Base-by-base conservation (phyloP, 2,329 filamentous ascomycete species). In the Penicillium sp. region DNA sequence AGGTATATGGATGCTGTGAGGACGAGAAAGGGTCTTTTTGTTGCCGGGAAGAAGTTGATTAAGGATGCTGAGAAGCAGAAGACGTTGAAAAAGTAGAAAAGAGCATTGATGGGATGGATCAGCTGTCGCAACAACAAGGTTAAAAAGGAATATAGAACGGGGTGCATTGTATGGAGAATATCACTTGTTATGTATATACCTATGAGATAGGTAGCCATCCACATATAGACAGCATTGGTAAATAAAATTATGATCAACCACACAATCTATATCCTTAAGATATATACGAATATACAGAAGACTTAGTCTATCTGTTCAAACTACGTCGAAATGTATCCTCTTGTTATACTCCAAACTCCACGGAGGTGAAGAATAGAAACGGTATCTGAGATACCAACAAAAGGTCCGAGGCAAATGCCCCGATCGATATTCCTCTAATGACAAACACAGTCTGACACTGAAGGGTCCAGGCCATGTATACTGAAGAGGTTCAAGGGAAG, bases 31-130 rank as follows among this genome's bases (percentile, higher is more conserved):
- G 94, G 94, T 0, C 68, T 99, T 73, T 75, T 96, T 64, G 87
- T 99, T 3, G 86, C 87, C 77, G 89, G 89, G 1, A 83, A 79
- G 71, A 84, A 87, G 63, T 73, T 88, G 64, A 82, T 90, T 63
- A 87, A 86, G 60, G 90, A 94, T 79, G 94, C 91, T 1, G 92
- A 97, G 83, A 99, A 99, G 83, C 93, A 88, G 77, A 88, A 86
- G 79, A 88, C 83, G 33, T 66, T 88, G 71, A 88, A 88, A 77
- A 80, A 83, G 65, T 76, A 60, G 43, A 24, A 47, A 28, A 24
- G 18, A 45, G 14, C 16, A n/a, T n/a, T n/a, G n/a, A n/a, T n/a
- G n/a, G n/a, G n/a, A n/a, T n/a, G n/a, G n/a, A n/a, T n/a, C n/a
- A n/a, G n/a, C n/a, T n/a, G n/a, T n/a, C n/a, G n/a, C n/a, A n/a